Conservation (phyloP, 1,139 yeast genomes). For the Suhomyces panamericanus region DNA sequence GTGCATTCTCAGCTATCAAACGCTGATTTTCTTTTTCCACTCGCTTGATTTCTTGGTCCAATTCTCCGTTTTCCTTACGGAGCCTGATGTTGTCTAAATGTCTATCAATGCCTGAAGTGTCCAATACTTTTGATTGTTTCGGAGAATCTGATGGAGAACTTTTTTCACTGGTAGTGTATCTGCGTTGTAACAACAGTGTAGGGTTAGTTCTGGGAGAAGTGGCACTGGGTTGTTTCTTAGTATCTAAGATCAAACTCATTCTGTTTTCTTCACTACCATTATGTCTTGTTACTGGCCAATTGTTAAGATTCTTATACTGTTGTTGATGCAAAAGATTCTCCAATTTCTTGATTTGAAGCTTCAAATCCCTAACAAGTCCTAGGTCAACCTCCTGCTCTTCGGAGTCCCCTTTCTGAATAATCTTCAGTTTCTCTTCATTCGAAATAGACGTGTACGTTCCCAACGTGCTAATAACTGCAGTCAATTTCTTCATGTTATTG, state of each 20-base stretch:
- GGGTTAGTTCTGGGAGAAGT: constrained; percentile 21
- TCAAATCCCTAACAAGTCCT: constrained; percentile 54
- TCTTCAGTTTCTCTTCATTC: constrained; percentile 14
- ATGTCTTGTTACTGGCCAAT: constrained; percentile 48
- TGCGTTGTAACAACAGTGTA: constrained; percentile 24
- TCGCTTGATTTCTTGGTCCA: constrained; percentile 11
- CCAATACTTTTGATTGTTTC: constrained; percentile 26
- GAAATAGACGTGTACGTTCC: constrained; percentile 29
- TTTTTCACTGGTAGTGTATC: constrained; percentile 11
- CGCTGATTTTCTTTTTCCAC: constrained; percentile 7
- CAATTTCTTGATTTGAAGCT: constrained; percentile 58
- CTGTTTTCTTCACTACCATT: constrained; percentile 15
- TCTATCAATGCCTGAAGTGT: constrained; percentile 43
- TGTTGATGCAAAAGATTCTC: constrained; percentile 69
- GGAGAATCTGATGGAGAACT: constrained; percentile 4
- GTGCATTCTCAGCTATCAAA: constrained; percentile 11
- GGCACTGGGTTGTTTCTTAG: constrained; percentile 6
- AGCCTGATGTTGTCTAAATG: constrained; percentile 46
- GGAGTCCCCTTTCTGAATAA: constrained; percentile 11
- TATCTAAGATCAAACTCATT: constrained; percentile 24
- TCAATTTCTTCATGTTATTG: constrained; percentile 38
- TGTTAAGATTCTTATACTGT: constrained; percentile 56
- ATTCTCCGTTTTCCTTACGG: constrained; percentile 31
- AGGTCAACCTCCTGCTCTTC: constrained; percentile 29
- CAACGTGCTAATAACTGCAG: constrained; percentile 36